A percentile compares a stretch with the other conserved stretches of the same genome.
Conservation (phyloP, 1,284 basidiomycete genomes). For the Agaricales sp. region DNA sequence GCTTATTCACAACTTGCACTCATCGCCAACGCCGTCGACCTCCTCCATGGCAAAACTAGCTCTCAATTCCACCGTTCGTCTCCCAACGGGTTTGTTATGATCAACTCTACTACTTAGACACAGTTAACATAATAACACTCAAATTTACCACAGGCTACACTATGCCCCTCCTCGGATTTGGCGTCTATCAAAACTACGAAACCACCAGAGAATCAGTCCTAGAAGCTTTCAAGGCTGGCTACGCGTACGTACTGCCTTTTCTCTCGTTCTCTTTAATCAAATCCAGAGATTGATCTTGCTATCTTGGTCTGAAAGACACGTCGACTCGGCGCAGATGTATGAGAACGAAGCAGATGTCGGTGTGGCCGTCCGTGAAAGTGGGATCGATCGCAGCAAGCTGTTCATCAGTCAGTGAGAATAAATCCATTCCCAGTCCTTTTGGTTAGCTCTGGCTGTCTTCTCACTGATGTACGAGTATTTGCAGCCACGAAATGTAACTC, state of each 20-base stretch:
- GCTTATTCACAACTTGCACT: too few relatives aligned
- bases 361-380: constrained; percentile 43
- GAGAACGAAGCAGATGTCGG: constrained; percentile 62
- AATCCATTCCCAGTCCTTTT: too few relatives aligned
- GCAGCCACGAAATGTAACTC: constrained; percentile 29
- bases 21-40: too few relatives aligned
- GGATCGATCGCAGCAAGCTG: constrained; percentile 40
- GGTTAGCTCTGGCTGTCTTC: too few relatives aligned
- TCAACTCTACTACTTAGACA: background rate
- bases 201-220: constrained; percentile 44
- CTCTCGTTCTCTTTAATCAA: background rate
- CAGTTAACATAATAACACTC: background rate
- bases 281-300: background rate
- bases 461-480: constrained; percentile 36
- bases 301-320: constrained; percentile 35
- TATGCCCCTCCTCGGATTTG: constrained; percentile 75
- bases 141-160: background rate
- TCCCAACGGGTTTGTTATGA: background rate
- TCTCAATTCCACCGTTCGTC: background rate
- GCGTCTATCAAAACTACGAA: constrained; percentile 68
- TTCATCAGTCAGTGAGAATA: too few relatives aligned
- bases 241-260: constrained; percentile 35
- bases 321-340: constrained; percentile 69
- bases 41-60: background rate
- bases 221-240: constrained; percentile 66